A percentile compares a stretch with the other conserved stretches of the same genome.
Conservation (phyloP, 495 filamentous ascomycete species). For the Copromyces sp. region DNA sequence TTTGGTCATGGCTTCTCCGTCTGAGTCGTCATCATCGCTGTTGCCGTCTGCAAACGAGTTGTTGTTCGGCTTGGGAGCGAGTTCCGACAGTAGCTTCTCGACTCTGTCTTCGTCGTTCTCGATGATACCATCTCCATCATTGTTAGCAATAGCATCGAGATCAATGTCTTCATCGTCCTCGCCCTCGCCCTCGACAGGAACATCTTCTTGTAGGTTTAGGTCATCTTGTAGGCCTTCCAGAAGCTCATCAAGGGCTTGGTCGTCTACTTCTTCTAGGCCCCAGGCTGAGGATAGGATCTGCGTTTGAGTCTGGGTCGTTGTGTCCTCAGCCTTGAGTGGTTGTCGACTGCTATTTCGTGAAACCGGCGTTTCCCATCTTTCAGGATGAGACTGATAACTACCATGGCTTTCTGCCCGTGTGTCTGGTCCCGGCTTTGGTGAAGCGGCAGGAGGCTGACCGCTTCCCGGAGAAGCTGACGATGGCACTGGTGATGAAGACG, state of each 20-base stretch:
- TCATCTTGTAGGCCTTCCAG: conserved; percentile 22
- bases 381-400: neutral
- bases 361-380: neutral
- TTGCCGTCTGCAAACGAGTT: neutral
- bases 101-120: conserved; percentile 20
- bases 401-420: neutral
- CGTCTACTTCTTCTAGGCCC: conserved; percentile 16
- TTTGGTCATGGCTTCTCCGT: conserved; percentile 28
- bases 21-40: conserved; percentile 25
- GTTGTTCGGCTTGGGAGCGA: conserved; percentile 4
- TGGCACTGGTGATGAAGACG: neutral
- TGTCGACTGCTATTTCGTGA: neutral
- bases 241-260: conserved; percentile 28
- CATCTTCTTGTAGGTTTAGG: conserved; percentile 10
- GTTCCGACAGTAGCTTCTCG: conserved; percentile 16
- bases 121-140: neutral
- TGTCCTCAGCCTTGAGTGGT: neutral
- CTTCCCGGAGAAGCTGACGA: neutral
- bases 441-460: neutral
- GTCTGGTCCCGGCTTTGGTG: neutral
- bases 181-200: neutral
- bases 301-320: neutral
- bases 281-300: conserved; percentile 6
- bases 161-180: neutral
- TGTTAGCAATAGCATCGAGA: neutral